These are phyloP conservation scores for Amanita jacksonii DNA, from an alignment of 768 basidiomycete species.

Conservation along the genomic window DNA sequence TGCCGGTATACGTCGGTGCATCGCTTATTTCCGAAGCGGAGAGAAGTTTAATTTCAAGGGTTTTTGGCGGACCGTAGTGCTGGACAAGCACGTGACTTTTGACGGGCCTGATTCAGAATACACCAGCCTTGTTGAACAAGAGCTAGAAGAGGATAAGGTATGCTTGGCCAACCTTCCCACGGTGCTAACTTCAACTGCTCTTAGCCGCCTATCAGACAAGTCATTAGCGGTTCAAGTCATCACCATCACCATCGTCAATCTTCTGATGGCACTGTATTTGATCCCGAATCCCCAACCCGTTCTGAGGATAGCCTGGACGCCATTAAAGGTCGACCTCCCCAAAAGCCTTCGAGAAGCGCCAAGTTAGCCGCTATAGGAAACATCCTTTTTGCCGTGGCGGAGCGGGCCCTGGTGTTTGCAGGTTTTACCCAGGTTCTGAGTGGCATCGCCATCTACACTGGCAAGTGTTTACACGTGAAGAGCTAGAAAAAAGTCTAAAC, in stretches of 20 bases:
- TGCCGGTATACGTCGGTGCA: conserved; percentile 38
- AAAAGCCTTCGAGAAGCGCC: conserved; percentile 10
- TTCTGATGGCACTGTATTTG: conserved; percentile 49
- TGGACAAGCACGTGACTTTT: conserved; percentile 31
- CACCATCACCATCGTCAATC: conserved; percentile 32
- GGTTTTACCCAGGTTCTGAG: conserved; percentile 57
- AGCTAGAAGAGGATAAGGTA: conserved; percentile 47
- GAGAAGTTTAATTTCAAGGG: conserved; percentile 34
- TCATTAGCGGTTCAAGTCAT: conserved; percentile 25
- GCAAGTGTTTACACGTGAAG: conserved; percentile 19
- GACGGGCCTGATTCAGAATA: conserved; percentile 38
- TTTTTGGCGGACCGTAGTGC: conserved; percentile 51
- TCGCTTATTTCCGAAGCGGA: conserved; percentile 34
- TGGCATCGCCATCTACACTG: conserved; percentile 78
- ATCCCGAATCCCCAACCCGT: conserved; percentile 32
- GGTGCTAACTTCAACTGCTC: conserved; percentile 20
- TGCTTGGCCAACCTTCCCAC: conserved; percentile 26
- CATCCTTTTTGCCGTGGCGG: conserved; percentile 41
- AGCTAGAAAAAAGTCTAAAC: background rate
- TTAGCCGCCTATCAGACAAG: conserved; percentile 16
- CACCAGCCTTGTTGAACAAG: conserved; percentile 44
- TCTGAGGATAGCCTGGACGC: conserved; percentile 55
- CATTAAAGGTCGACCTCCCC: conserved; percentile 15
- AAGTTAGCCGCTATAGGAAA: conserved; percentile 34
- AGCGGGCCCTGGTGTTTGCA: conserved; percentile 60